phyloP scores from a whole-genome alignment of 1,284 basidiomycete genomes.

The Singerocomus rubriflavus region DNA sequence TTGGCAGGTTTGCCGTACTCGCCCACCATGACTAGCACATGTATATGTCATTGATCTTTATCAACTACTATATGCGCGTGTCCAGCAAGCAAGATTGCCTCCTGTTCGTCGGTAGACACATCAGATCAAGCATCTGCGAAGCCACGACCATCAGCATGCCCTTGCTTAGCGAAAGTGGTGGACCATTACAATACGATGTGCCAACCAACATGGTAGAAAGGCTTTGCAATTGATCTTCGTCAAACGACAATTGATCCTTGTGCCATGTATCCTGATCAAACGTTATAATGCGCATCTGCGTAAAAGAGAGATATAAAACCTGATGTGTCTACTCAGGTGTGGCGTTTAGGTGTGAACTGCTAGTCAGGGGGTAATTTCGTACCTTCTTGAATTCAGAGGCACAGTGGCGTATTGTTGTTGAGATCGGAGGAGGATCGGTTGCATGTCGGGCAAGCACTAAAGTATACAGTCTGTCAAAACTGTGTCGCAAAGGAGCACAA shows the following conservation, averaged over 20 bases:
- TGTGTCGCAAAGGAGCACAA: not conserved
- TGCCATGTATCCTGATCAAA: slow-evolving; percentile 80
- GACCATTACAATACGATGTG: slow-evolving; percentile 79
- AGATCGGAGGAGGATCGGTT: slow-evolving; percentile 90
- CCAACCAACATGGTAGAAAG: slow-evolving; percentile 89
- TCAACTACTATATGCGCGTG: not conserved
- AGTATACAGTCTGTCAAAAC: slow-evolving; percentile 19
- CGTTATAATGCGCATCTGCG: slow-evolving; percentile 4
- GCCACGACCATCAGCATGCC: slow-evolving; percentile 11
- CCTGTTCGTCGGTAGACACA: slow-evolving; percentile 1
- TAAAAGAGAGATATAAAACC: slow-evolving; percentile 38
- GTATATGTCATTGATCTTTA: slow-evolving; percentile 4
- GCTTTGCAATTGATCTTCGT: slow-evolving; percentile 85
- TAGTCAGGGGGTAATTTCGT: slow-evolving; percentile 20
- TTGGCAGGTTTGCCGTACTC: not conserved
- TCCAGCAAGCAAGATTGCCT: not conserved
- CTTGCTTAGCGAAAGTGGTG: not conserved
- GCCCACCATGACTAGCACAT: slow-evolving; percentile 1
- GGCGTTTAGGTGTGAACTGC: slow-evolving; percentile 15
- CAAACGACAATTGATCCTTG: slow-evolving; percentile 86
- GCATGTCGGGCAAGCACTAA: slow-evolving; percentile 76
- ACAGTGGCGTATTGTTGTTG: slow-evolving; percentile 84
- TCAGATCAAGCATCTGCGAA: slow-evolving; percentile 24
- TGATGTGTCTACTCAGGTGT: slow-evolving; percentile 58
- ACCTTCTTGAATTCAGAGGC: slow-evolving; percentile 90